Evolutionary conservation across 129 eudicot genomes (phyloP).

Genomic region (Kitagawia praeruptora): DNA sequence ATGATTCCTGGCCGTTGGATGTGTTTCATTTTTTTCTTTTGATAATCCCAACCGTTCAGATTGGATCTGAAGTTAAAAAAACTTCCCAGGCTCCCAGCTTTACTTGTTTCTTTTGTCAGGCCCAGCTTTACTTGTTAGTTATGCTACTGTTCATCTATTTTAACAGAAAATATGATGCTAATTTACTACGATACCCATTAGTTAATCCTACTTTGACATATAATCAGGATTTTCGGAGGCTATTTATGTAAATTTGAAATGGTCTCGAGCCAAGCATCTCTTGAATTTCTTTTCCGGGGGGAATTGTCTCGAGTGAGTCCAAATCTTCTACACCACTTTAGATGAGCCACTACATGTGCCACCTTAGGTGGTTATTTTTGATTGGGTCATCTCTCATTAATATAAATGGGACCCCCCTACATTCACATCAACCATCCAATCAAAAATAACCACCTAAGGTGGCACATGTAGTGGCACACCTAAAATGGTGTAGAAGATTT

Average conservation of each 20-base stretch:
- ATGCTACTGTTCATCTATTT: neutral
- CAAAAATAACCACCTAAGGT: too few species aligned
- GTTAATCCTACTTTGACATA: neutral
- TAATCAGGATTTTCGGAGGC: neutral
- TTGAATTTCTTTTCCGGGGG: neutral
- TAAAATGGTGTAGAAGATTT: too few species aligned
- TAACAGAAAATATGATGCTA: too few species aligned
- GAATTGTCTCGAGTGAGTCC: conserved; percentile 12
- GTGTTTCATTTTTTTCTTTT: neutral
- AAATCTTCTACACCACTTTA: too few species aligned
- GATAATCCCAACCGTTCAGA: neutral
- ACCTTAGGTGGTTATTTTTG: too few species aligned
- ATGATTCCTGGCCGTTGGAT: neutral
- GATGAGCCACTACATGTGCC: too few species aligned
- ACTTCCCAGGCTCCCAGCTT: neutral
- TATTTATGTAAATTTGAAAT: neutral
- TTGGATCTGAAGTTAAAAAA: neutral
- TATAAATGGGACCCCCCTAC: too few species aligned
- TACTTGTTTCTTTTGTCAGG: too few species aligned
- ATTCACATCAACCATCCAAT: too few species aligned
- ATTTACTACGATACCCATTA: neutral
- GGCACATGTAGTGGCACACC: too few species aligned
- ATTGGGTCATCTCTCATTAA: too few species aligned
- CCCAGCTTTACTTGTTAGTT: neutral
- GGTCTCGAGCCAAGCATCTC: conserved; percentile 14